phyloP scores from a whole-genome alignment of 345 rosid genomes.

The Dipteronia dyeriana region DNA sequence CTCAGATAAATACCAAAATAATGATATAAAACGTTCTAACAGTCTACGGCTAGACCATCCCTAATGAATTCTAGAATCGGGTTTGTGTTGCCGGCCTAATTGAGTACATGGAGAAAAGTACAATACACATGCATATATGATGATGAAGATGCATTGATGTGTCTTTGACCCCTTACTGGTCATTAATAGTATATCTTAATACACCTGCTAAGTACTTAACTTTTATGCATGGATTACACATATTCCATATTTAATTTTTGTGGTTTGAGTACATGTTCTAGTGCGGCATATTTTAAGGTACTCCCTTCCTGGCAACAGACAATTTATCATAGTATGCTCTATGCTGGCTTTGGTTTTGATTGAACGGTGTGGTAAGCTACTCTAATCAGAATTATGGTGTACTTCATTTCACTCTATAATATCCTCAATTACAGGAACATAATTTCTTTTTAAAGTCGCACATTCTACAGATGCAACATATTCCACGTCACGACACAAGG shows the following conservation, averaged over 20 bases:
- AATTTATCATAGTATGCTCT: neutral
- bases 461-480: neutral
- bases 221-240: constrained; percentile 10
- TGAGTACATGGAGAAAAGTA: constrained; percentile 14
- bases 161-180: neutral
- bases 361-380: neutral
- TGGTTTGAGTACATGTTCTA: constrained; percentile 14
- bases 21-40: too few species aligned
- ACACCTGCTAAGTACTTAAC: neutral
- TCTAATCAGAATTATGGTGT: neutral
- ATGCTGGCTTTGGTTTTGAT: too few species aligned
- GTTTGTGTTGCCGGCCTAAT: constrained; percentile 18
- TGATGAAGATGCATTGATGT: neutral
- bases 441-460: neutral
- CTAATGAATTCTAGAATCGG: neutral
- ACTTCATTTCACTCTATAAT: neutral
- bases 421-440: neutral
- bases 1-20: too few species aligned
- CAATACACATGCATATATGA: neutral
- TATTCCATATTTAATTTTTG: neutral
- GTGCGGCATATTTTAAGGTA: neutral
- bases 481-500: neutral
- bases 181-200: neutral
- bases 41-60: neutral
- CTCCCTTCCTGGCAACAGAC: neutral